Evolutionary conservation across 2,329 filamentous ascomycete species (phyloP).

Genomic region (Xylaria multiplex): DNA sequence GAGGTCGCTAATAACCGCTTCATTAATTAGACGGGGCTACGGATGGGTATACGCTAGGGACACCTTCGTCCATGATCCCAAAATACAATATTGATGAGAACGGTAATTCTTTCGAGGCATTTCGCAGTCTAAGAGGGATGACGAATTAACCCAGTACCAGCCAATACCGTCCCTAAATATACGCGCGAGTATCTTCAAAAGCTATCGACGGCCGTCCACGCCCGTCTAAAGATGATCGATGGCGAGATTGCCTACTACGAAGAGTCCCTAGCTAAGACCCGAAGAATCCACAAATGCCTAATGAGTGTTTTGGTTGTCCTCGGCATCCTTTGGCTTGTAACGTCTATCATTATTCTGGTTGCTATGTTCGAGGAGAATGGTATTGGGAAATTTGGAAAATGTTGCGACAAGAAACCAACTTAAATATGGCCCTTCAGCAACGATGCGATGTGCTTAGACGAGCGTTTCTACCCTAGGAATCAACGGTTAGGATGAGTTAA

Average conservation of each 20-base stretch:
- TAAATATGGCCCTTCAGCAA: neutral
- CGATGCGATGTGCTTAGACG: neutral
- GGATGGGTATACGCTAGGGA: neutral
- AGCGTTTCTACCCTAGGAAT: neutral
- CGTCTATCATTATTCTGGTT: conserved; percentile 16
- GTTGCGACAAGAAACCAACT: neutral
- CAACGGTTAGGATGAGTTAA: neutral
- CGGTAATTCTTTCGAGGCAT: neutral
- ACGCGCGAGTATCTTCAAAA: conserved; percentile 30
- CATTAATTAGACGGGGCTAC: conserved; percentile 16
- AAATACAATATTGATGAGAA: conserved; percentile 21
- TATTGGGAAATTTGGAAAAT: neutral
- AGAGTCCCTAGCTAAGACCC: neutral
- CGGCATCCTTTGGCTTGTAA: conserved; percentile 16
- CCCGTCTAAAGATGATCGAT: conserved; percentile 14
- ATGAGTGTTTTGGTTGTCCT: neutral
- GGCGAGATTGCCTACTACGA: neutral
- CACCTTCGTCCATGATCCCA: neutral
- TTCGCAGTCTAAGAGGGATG: neutral
- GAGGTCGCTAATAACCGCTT: conserved; percentile 2
- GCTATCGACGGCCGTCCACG: conserved; percentile 15
- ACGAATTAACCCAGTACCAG: conserved; percentile 14
- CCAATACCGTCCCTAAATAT: conserved; percentile 21
- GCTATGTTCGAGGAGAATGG: neutral
- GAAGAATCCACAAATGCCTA: neutral